phyloP scores from a whole-genome alignment of 23 red algal genomes.

The Gracilariopsis chorda region DNA sequence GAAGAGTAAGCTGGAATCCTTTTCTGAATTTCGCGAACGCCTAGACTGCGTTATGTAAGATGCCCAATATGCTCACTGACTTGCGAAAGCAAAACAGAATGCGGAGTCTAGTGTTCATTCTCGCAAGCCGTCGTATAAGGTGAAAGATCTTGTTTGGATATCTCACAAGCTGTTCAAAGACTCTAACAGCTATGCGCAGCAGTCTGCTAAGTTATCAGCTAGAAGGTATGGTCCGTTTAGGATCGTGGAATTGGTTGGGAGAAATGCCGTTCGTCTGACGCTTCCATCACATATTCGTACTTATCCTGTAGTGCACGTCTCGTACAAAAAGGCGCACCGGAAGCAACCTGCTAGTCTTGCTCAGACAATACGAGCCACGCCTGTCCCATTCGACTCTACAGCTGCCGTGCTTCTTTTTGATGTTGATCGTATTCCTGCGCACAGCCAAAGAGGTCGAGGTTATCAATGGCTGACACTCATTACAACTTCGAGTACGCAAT shows the following conservation, averaged over 20 bases:
- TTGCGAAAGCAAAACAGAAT: neutral
- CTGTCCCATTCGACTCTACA: neutral
- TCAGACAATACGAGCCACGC: neutral
- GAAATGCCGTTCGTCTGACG: neutral
- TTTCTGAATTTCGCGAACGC: neutral
- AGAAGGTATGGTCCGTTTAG: neutral
- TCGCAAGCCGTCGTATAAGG: neutral
- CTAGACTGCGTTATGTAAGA: neutral
- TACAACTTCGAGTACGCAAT: neutral
- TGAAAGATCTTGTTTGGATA: neutral
- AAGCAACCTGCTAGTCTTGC: neutral
- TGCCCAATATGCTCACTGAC: neutral
- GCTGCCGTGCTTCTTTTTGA: neutral
- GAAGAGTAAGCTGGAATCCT: neutral
- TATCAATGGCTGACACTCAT: neutral
- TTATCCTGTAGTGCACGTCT: neutral
- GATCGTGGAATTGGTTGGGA: neutral
- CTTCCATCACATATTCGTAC: neutral
- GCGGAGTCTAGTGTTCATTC: neutral
- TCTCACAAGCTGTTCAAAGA: neutral
- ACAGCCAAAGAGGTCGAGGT: neutral
- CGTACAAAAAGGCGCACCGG: neutral
- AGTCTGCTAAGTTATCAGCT: neutral
- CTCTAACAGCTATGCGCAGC: neutral
- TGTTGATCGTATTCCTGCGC: neutral